phyloP scores from a whole-genome alignment of 768 basidiomycete species.

The Candolleomyces aberdarensis region DNA sequence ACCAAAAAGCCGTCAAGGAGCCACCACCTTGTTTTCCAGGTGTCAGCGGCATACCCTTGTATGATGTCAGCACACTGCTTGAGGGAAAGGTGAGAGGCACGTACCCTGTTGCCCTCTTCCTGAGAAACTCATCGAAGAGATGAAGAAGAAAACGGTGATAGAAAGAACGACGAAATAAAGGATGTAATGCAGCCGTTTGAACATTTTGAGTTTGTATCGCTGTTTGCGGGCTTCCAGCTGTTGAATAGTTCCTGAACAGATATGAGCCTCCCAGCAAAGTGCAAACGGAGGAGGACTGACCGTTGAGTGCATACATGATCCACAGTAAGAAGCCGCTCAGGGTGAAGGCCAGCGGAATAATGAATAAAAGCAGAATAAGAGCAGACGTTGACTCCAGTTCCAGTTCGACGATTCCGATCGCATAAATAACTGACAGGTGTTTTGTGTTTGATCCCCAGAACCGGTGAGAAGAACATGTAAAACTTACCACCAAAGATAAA shows the following conservation, averaged over 20 bases:
- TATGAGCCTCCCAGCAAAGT: not conserved
- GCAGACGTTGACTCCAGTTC: constrained; percentile 89
- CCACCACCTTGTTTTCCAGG: constrained; percentile 94
- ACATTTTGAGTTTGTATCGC: constrained; percentile 85
- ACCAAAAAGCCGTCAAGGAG: constrained; percentile 93
- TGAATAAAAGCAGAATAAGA: constrained; percentile 79
- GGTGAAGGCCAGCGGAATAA: constrained; percentile 92
- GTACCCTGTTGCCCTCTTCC: constrained; percentile 87
- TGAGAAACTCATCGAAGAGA: constrained; percentile 89
- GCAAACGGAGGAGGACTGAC: constrained; percentile 37
- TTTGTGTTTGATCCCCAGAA: constrained; percentile 1
- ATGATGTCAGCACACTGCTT: constrained; percentile 3
- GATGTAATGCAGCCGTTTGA: constrained; percentile 80
- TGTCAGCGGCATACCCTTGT: constrained; percentile 85
- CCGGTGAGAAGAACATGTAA: not conserved
- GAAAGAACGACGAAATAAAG: constrained; percentile 78
- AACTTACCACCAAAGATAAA: constrained; percentile 90
- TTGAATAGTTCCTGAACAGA: constrained; percentile 70
- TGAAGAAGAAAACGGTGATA: constrained; percentile 86
- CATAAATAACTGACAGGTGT: constrained; percentile 67
- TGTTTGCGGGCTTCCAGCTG: constrained; percentile 87
- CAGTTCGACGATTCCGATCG: constrained; percentile 91
- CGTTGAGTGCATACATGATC: constrained; percentile 90
- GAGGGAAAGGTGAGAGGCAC: constrained; percentile 12
- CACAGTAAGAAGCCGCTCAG: constrained; percentile 95